Percentiles rank a stretch among this genome's conserved stretches.
phyloP scores from a whole-genome alignment of 192 early-diverging fungal species.

The Entrophospora sp. region DNA sequence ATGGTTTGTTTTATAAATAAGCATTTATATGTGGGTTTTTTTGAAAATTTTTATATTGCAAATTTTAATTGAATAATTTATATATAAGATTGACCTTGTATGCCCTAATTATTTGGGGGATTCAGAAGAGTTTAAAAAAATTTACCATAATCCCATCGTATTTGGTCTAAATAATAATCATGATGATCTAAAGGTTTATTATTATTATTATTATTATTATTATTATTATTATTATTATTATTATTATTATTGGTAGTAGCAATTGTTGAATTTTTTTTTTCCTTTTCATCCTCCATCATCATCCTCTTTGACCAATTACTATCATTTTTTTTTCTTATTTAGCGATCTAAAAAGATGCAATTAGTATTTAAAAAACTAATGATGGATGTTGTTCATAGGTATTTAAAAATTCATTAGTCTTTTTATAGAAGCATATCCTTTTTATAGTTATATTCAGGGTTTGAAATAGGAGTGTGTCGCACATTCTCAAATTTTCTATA shows the following conservation, averaged over 20 bases:
- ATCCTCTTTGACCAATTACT: too few species aligned
- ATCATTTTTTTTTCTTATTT: not conserved
- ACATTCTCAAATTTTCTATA: too few species aligned
- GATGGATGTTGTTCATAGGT: constrained; percentile 21
- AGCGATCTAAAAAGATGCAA: not conserved
- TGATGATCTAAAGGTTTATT: not conserved
- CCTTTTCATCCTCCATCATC: too few species aligned
- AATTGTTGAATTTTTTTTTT: too few species aligned
- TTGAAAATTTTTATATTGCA: not conserved
- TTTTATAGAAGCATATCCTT: too few species aligned
- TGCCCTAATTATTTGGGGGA: constrained; percentile 53
- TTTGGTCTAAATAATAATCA: constrained; percentile 37
- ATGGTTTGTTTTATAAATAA: not conserved
- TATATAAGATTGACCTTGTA: constrained; percentile 72
- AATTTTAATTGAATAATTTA: constrained; percentile 17
- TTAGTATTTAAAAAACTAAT: constrained; percentile 9
- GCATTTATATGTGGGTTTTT: too few species aligned
- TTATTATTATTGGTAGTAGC: too few species aligned
- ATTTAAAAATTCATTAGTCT: not conserved
- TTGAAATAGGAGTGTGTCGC: too few species aligned
- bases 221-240: too few species aligned
- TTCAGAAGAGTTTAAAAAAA: constrained; percentile 40
- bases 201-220: not conserved
- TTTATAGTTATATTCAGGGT: too few species aligned
- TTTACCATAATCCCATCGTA: constrained; percentile 54